Percentiles rank a stretch among this genome's conserved stretches.
phyloP scores from a whole-genome alignment of 2,329 filamentous ascomycete genomes.

The Pseudogymnoascus sp. region DNA sequence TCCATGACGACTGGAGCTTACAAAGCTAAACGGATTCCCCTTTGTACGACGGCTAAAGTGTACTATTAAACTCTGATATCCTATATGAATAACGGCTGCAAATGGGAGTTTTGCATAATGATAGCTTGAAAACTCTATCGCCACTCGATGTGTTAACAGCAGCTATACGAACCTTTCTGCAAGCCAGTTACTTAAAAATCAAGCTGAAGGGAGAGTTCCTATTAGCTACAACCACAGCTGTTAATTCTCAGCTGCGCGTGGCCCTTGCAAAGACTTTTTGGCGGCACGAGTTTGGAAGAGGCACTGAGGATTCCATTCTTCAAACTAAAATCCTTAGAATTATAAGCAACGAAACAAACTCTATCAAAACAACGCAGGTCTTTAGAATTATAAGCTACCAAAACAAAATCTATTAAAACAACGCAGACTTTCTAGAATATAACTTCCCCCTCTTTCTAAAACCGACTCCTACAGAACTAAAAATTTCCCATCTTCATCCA shows the following conservation, averaged over 20 bases:
- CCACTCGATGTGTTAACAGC: background rate
- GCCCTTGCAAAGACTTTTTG: background rate
- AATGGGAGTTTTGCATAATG: background rate
- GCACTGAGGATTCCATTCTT: background rate
- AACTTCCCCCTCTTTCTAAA: background rate
- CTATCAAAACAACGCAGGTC: background rate
- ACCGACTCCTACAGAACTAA: background rate
- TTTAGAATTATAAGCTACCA: background rate
- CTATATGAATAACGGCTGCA: background rate
- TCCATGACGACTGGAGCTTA: background rate
- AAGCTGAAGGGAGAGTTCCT: background rate
- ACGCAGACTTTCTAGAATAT: conserved; percentile 1
- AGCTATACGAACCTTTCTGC: background rate
- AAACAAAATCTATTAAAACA: background rate
- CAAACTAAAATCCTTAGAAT: background rate
- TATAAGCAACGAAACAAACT: background rate
- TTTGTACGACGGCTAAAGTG: background rate
- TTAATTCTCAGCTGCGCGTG: background rate
- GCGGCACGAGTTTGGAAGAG: background rate
- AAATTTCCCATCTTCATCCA: background rate
- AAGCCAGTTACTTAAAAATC: background rate
- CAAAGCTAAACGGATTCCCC: background rate
- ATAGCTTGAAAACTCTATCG: background rate
- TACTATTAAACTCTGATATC: background rate
- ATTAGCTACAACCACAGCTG: background rate